phyloP scores from a whole-genome alignment of 192 early-diverging fungal species.

The Backusella psychrophila region DNA sequence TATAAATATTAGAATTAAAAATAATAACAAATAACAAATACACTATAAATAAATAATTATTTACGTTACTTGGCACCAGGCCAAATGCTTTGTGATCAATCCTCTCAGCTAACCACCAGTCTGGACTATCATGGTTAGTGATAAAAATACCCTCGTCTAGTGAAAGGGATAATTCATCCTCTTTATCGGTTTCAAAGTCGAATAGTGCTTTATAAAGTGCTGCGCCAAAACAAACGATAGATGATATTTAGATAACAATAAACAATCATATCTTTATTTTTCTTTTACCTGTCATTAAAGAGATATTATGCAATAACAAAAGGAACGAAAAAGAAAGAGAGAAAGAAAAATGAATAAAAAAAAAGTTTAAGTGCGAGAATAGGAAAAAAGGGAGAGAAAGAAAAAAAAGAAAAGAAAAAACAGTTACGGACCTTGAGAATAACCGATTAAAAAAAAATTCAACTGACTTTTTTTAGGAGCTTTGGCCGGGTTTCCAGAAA shows the following conservation, averaged over 20 bases:
- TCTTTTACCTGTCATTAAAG: background rate
- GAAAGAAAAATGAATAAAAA: background rate
- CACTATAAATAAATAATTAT: background rate
- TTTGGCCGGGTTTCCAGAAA: background rate
- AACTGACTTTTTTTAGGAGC: background rate
- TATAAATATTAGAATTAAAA: background rate
- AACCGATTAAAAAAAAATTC: background rate
- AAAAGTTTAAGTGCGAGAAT: background rate
- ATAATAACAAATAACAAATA: background rate
- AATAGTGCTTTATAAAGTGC: conserved; percentile 36
- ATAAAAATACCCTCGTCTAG: conserved; percentile 57
- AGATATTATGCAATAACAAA: background rate
- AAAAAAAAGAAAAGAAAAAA: background rate
- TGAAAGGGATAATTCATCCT: conserved; percentile 59
- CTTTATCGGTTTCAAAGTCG: conserved; percentile 56
- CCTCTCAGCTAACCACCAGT: conserved; percentile 48
- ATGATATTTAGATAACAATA: background rate
- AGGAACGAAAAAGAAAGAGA: background rate
- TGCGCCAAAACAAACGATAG: background rate
- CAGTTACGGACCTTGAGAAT: background rate
- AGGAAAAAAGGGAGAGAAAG: background rate
- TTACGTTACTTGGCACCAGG: conserved; percentile 50
- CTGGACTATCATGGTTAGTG: conserved; percentile 47
- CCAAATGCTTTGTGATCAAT: conserved; percentile 31
- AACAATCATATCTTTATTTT: background rate